Evolutionary conservation across 2,329 filamentous ascomycete species (phyloP), one percentile per base, ranked within the genome.

Genomic region (Tolypocladium amazonense): DNA sequence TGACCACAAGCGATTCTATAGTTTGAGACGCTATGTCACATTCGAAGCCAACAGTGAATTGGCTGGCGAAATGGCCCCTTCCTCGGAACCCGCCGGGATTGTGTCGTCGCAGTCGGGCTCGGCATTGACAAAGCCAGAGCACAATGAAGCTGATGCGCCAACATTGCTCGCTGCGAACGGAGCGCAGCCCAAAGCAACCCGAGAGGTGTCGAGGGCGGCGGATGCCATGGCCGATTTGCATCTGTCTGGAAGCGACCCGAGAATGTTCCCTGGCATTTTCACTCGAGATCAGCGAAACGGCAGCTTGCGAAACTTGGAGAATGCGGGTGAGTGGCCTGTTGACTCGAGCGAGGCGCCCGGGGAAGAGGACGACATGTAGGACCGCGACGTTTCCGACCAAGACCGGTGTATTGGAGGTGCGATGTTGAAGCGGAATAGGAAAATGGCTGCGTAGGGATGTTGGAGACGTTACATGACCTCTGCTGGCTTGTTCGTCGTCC

Each of bases 221-320:
- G 73, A 78, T 58, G 67, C 71, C 37, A 69, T 74, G 65, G 70
- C 74, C 55, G 76, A 81, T 61, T 65, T 75, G 59, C 78, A 83
- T 64, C 68, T 84, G 14, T 81, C 78, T 15, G 83, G 80, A 4
- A 80, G 76, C 56, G 88, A 90, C 70, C 88, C 88, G 14, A 81
- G 79, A 63, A 84, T 90, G 63, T 89, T 90, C 64, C 89, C 89
- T 0, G 88, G 88, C 0, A 81, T 92, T 38, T 80, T 91, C 53
- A 78, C 79, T 20, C 74, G 80, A 59, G 78, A 78, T 37, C 71
- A 68, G 53, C 73, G 78, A 57, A 77, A 71, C 57, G 76, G 74
- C 52, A 81, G 79, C 58, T 65, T 68, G 37, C 67, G 71, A 37
- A 73, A 69, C 60, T 47, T 73, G 23, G 58, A 62, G 14, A 66